Conservation (phyloP, 768 basidiomycete genomes). For the Naematelia aurantialba region DNA sequence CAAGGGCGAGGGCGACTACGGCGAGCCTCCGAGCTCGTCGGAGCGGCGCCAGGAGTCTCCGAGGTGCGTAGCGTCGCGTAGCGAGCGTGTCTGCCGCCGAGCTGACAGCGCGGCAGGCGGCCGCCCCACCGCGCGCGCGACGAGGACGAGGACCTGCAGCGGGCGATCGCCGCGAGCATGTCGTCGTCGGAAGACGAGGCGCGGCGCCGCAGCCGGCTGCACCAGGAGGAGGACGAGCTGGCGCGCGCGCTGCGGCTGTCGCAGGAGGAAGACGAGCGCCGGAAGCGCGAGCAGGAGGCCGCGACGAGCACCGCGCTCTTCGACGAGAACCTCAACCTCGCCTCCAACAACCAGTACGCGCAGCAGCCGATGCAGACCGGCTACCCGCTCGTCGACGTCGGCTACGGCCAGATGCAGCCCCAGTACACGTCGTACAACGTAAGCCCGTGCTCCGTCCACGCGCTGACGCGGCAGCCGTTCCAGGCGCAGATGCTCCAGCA, state of each 20-base stretch:
- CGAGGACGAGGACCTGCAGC: constrained; percentile 78
- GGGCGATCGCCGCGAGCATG: constrained; percentile 89
- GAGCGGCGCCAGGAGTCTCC: not conserved
- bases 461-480: constrained; percentile 42
- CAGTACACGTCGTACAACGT: constrained; percentile 88
- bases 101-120: no score
- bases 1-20: constrained; percentile 52
- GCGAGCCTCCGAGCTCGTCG: constrained; percentile 19
- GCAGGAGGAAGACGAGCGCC: constrained; percentile 80
- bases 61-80: constrained; percentile 8
- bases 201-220: constrained; percentile 51
- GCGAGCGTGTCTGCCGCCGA: no score
- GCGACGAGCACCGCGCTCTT: constrained; percentile 73
- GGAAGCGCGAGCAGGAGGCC: constrained; percentile 67
- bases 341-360: constrained; percentile 32
- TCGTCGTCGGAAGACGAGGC: constrained; percentile 68
- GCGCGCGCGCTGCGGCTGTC: constrained; percentile 76
- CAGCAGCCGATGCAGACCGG: constrained; percentile 51
- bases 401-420: constrained; percentile 65
- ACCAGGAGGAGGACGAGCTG: constrained; percentile 75
- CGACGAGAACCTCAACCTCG: constrained; percentile 72
- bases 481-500: constrained; percentile 84
- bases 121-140: constrained; percentile 26
- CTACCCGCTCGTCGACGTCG: constrained; percentile 44
- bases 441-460: constrained; percentile 50